Evolutionary conservation across 345 rosid species (phyloP), one percentile per base, ranked within the genome.

Genomic region (Reutealis trisperma): DNA sequence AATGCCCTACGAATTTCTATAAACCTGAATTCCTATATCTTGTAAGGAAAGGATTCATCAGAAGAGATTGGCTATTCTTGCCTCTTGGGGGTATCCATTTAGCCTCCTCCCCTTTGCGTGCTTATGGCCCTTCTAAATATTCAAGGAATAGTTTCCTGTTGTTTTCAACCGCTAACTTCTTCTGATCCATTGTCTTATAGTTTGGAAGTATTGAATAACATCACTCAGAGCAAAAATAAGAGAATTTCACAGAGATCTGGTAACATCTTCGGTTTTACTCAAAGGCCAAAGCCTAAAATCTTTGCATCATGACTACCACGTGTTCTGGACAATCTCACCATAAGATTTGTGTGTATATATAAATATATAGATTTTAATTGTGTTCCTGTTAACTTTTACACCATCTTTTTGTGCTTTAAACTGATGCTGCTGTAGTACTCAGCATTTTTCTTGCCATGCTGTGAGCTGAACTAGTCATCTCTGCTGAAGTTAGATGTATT

Each of bases 141-240:
- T 61, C 37, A 61, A 61, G 65, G 13, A 61, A 61, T 61, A 27
- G 2, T 51, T 30, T 59, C 61, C 22, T 30, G 9, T 52, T 8
- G 30, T 60, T 64, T 64, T 78, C 19, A 42, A 30, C 47, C 24
- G 24, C 64, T 74, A 59, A 67, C 13, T 25, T 44, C 49, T 63
- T 79, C 77, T 45, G 60, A 32, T 54, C 51, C 22, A 25, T 24
- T n/a, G 12, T 63, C 69, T 69, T 52, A 14, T 34, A 44, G 25
- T 44, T 44, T 59, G 67, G 47, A 73, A 76, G 25, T n/a, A 19
- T 67, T n/a, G 41, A 12, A 73, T 54, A 30, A 8, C 54, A 44
- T 4, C 30, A 49, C 45, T 34, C 49, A 7, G 37, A 22, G 37
- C 13, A 18, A 37, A 37, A n/a, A 55, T 4, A 37, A 57, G 0